Conservation (phyloP, 257 asterid species). For the Solanum peruvianum region DNA sequence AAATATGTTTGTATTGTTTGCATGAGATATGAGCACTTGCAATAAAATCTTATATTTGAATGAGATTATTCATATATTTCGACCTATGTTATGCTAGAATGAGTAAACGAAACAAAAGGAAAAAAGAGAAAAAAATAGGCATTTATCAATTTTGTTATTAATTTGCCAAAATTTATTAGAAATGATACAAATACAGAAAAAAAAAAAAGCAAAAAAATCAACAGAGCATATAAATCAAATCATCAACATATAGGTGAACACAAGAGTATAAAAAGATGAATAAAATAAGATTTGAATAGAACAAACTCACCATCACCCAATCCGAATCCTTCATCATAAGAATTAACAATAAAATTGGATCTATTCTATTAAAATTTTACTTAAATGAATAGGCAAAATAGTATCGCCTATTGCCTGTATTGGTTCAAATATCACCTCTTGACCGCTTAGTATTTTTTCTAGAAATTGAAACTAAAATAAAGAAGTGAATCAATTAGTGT, state of each 20-base stretch:
- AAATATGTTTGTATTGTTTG: not conserved
- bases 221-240: not conserved
- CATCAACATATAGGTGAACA: not conserved
- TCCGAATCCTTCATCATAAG: not conserved
- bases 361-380: not conserved
- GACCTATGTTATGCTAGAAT: not conserved
- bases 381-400: not conserved
- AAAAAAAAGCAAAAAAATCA: not conserved
- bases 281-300: not conserved
- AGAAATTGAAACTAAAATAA: not conserved
- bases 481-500: not conserved
- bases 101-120: not conserved
- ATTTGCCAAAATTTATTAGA: not conserved
- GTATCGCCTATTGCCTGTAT: not conserved
- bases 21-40: not conserved
- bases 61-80: not conserved
- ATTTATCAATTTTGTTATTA: not conserved
- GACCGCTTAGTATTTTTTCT: not conserved
- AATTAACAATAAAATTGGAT: not conserved
- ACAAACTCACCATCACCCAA: not conserved
- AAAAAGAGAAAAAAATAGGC: not conserved
- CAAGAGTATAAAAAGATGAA: not conserved
- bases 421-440: not conserved
- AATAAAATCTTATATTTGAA: not conserved
- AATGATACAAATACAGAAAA: not conserved